Percentiles rank a stretch among this genome's conserved stretches.
These are phyloP conservation scores for Chamaecyparis obtusa DNA, from an alignment of 75 land plant genomes.

Conservation along the genomic window DNA sequence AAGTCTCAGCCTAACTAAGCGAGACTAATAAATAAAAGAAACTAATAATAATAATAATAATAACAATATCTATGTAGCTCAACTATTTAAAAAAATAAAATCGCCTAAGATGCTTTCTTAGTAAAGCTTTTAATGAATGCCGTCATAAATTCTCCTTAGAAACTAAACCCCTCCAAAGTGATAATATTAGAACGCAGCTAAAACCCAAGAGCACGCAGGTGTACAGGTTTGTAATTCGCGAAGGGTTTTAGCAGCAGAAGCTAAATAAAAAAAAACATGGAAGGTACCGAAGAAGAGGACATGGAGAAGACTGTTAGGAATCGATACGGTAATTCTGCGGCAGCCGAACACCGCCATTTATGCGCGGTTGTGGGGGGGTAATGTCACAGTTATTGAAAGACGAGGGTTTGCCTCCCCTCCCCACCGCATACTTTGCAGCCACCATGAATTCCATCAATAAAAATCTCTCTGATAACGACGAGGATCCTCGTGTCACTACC, in stretches of 20 bases:
- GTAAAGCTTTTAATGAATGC: no score
- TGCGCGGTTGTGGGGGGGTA: constrained; percentile 73
- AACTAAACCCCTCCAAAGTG: no score
- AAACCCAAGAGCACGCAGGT: not conserved
- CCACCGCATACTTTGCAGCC: constrained; percentile 84
- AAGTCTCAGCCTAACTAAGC: no score
- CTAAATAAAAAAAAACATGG: not conserved
- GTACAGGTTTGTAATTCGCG: not conserved
- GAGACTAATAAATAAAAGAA: no score
- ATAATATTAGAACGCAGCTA: not conserved
- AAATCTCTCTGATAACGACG: constrained; percentile 17
- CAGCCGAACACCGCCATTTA: constrained; percentile 69
- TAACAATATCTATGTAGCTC: no score
- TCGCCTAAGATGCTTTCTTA: no score
- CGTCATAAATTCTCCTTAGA: no score
- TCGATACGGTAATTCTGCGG: constrained; percentile 41
- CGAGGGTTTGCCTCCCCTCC: constrained; percentile 56
- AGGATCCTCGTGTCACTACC: constrained; percentile 28
- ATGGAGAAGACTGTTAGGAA: not conserved
- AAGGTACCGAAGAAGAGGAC: not conserved
- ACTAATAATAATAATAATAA: no score
- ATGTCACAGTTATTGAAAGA: constrained; percentile 78
- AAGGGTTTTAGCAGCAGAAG: not conserved
- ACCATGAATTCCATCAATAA: constrained; percentile 55
- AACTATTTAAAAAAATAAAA: no score